Evolutionary conservation across 371 early-diverging fungal genomes (phyloP), one percentile per base, ranked within the genome.

Genomic region (Mucor ambiguus): DNA sequence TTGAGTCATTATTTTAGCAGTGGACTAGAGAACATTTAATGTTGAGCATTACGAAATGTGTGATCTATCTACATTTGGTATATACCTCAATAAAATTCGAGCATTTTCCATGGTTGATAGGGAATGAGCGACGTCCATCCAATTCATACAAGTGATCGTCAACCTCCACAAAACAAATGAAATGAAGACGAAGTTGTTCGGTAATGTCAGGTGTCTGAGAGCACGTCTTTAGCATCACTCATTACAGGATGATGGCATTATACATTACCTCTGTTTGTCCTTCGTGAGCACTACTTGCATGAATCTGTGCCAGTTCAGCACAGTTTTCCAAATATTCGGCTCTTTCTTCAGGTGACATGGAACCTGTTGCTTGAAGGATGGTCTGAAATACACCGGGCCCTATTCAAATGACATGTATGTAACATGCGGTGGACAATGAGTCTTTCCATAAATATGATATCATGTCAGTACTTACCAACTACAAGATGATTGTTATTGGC

Each of bases 121-220:
- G 97, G 30, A 83, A 87, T 3, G 82, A 80, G 48, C 89, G 90
- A 32, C 88, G 80, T 57, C 96, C 96, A 72, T 97, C 97, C 62
- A 96, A 71, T 71, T 97, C 96, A 63, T 90, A 95, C n/a, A 97
- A 35, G 12, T 85, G 77, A 20, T 93, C 90, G 35, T 91, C 92
- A 11, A 83, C 80, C 28, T 85, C 75, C 11, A 94, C 85, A 80
- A 96, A 91, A 22, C 91, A 88, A 6, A 94, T 84, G 74, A 93
- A 98, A 75, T 97, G 98, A 64, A 92, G 80, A 44, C 92, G 77
- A 18, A 94, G 86, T 3, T 91, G 88, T 10, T 84, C 89, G 4
- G 90, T 90, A n/a, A 87, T 68, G 22, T 75, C 73, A 0, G 93
- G 93, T 2, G 93, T 87, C 79, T 84, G 54, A 55, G 12, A 14